phyloP scores from a whole-genome alignment of 768 basidiomycete genomes.

The Sutorius australiensis region DNA sequence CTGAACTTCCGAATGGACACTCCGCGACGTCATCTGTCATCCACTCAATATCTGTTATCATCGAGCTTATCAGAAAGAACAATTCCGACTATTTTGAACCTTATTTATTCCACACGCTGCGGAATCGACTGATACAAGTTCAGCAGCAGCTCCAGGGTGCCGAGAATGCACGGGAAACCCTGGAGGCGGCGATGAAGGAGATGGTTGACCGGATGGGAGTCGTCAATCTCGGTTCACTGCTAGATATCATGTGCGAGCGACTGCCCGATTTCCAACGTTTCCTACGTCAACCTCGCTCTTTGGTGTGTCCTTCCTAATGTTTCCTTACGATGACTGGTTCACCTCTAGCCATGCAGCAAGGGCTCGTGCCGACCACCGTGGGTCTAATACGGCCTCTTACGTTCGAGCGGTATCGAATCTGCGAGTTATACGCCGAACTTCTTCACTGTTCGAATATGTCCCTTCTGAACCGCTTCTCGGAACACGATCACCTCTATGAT shows the following conservation, averaged over 20 bases:
- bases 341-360: slow-evolving; percentile 43
- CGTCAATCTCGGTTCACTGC: slow-evolving; percentile 81
- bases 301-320: slow-evolving; percentile 46
- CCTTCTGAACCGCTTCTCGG: slow-evolving; percentile 76
- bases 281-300: slow-evolving; percentile 67
- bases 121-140: slow-evolving; percentile 84
- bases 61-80: slow-evolving; percentile 94
- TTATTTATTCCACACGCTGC: slow-evolving; percentile 89
- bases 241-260: slow-evolving; percentile 68
- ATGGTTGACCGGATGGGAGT: slow-evolving; percentile 85
- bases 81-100: slow-evolving; percentile 99
- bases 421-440: slow-evolving; percentile 95
- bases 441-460: slow-evolving; percentile 99
- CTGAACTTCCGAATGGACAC: slow-evolving; percentile 39
- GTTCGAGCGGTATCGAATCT: slow-evolving; percentile 91
- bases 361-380: slow-evolving; percentile 68
- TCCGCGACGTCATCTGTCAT: slow-evolving; percentile 74
- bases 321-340: slow-evolving; percentile 6
- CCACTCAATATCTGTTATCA: slow-evolving; percentile 82
- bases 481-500: slow-evolving; percentile 72
- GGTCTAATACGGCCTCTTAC: slow-evolving; percentile 78
- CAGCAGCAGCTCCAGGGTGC: slow-evolving; percentile 63
- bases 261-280: slow-evolving; percentile 68
- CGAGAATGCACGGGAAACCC: slow-evolving; percentile 59
- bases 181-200: slow-evolving; percentile 72